These are phyloP conservation scores for Pseudogymnoascus sp. DNA, from an alignment of 2,329 filamentous ascomycete species.

Conservation along the genomic window DNA sequence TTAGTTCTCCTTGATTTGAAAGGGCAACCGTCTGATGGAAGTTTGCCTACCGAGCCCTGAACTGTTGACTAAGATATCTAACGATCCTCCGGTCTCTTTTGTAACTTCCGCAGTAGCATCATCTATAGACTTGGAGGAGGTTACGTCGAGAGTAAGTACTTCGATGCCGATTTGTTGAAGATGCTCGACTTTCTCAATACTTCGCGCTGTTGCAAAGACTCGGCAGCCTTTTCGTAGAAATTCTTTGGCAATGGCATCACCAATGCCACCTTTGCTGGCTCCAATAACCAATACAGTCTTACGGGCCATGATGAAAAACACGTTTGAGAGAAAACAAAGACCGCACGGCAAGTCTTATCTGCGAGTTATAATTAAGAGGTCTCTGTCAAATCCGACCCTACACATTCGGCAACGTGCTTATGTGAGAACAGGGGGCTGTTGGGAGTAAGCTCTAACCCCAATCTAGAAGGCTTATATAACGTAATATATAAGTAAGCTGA, in stretches of 20 bases:
- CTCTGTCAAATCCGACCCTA: neutral
- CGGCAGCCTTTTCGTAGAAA: constrained; percentile 30
- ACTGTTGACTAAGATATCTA: constrained; percentile 39
- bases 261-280: constrained; percentile 30
- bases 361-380: neutral
- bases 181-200: constrained; percentile 28
- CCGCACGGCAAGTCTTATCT: neutral
- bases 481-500: neutral
- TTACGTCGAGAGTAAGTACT: constrained; percentile 34
- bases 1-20: constrained; percentile 15
- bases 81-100: constrained; percentile 27
- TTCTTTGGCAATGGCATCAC: constrained; percentile 31
- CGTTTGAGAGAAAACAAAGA: neutral
- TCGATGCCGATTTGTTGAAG: constrained; percentile 23
- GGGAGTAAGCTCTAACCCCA: neutral
- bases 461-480: neutral
- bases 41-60: constrained; percentile 26
- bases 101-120: constrained; percentile 26
- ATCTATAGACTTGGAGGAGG: constrained; percentile 29
- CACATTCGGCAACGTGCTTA: neutral
- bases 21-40: constrained; percentile 2
- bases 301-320: neutral
- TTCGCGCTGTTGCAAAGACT: constrained; percentile 35
- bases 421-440: neutral
- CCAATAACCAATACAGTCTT: constrained; percentile 29